phyloP scores from a whole-genome alignment of 1,284 basidiomycete genomes.

The Cronartium ribicola region DNA sequence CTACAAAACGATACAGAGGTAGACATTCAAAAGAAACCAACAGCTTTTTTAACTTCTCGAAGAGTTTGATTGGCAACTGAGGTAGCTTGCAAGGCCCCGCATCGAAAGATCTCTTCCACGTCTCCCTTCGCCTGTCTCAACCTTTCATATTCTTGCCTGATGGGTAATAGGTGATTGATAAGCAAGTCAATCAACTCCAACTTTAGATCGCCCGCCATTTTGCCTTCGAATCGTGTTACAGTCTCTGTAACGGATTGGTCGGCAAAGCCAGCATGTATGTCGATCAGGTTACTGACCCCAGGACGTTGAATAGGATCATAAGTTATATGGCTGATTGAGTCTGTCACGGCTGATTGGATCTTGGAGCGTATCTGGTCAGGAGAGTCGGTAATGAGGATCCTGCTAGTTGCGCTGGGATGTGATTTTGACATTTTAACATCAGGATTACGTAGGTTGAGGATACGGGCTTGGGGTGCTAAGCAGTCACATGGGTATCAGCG shows the following conservation, averaged over 20 bases:
- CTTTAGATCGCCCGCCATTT: slow-evolving; percentile 69
- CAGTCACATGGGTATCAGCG: background rate
- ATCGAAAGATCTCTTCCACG: slow-evolving; percentile 61
- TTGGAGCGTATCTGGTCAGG: slow-evolving; percentile 64
- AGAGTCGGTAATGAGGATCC: slow-evolving; percentile 78
- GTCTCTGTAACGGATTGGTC: slow-evolving; percentile 57
- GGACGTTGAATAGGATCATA: slow-evolving; percentile 73
- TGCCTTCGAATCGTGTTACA: slow-evolving; percentile 57
- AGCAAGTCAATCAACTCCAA: slow-evolving; percentile 67
- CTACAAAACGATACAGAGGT: background rate
- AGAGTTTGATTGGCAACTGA: slow-evolving; percentile 64
- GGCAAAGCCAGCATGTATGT: slow-evolving; percentile 62
- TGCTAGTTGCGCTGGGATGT: slow-evolving; percentile 69
- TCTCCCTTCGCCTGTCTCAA: slow-evolving; percentile 63
- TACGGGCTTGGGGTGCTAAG: slow-evolving; percentile 64
- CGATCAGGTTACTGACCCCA: slow-evolving; percentile 75
- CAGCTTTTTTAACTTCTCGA: slow-evolving; percentile 61
- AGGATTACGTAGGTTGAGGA: slow-evolving; percentile 77
- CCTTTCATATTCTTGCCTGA: slow-evolving; percentile 66
- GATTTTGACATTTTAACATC: slow-evolving; percentile 94
- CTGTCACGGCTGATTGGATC: slow-evolving; percentile 77
- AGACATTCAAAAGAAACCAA: slow-evolving; percentile 58
- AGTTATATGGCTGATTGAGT: slow-evolving; percentile 63
- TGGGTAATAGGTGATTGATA: slow-evolving; percentile 64
- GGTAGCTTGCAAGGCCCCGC: slow-evolving; percentile 65